Evolutionary conservation across 768 basidiomycete species (phyloP), one percentile per base, ranked within the genome.

Genomic region (Pulveroboletus sp.): DNA sequence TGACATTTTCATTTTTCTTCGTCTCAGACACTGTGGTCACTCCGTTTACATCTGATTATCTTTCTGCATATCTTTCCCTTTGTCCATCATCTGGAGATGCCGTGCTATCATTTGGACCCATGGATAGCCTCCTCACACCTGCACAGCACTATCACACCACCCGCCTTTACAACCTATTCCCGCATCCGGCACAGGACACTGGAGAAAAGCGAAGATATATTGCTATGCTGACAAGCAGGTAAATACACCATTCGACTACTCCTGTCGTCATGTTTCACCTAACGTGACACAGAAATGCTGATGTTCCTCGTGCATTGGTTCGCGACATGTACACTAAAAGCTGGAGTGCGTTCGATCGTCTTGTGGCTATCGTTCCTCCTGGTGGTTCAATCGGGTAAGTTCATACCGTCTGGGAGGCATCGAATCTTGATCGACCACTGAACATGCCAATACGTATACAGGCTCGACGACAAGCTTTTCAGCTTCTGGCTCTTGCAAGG

Each of bases 281-380:
- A 4, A 54, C 14, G 43, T 54, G 39, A 34, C 40, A 42, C 57
- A 85, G 89, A 65, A 92, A 92, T 63, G 88, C 87, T 14, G 89
- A 91, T 62, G 84, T 89, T 22, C 86, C 90, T 11, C 80, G 89
- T 43, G 86, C 88, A 1, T 75, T 90, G 17, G 90, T 91, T 39
- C 81, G 89, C 49, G 89, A 92, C 57, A 87, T 90, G 86, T 93
- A 93, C 63, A 91, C 89, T 22, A 93, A 93, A 68, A 89, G 86
- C 55, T 93, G 91, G 90, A 89, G 87, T 62, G 89, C 89, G 2
- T 92, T 93, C 59, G 89, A 92, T 63, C 81, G 90, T 10, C 77
- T 93, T 6, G 86, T 93, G 16, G 86, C 87, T 5, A 89, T 93
- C 52, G 89, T 93, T 0, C 89, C 90, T n/a, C 89, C 89, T 0